These are phyloP conservation scores for Grosmannia huntii DNA, from an alignment of 2,329 filamentous ascomycete genomes.

Conservation along the genomic window DNA sequence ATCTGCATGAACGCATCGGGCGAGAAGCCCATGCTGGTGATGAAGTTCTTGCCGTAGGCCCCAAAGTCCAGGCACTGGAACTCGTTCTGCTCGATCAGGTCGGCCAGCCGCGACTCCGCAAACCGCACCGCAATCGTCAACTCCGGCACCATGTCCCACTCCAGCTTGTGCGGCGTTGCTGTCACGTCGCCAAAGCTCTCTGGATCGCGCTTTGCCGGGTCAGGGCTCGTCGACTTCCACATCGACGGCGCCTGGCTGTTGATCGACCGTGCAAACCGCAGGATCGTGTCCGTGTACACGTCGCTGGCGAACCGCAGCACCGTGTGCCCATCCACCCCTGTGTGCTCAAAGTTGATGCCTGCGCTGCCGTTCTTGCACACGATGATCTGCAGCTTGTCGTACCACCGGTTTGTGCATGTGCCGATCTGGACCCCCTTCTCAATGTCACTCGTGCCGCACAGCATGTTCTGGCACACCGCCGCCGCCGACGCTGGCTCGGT, in stretches of 20 bases:
- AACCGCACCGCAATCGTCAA: conserved; percentile 85
- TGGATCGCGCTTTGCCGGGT: conserved; percentile 84
- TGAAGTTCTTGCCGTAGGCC: conserved; percentile 92
- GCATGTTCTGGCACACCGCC: conserved; percentile 94
- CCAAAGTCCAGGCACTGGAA: conserved; percentile 84
- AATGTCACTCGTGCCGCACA: conserved; percentile 86
- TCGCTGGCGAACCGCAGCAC: conserved; percentile 94
- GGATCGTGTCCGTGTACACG: conserved; percentile 92
- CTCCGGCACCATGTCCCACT: conserved; percentile 95
- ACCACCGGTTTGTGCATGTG: conserved; percentile 97
- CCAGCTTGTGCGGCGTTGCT: conserved; percentile 87
- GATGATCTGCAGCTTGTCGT: conserved; percentile 97
- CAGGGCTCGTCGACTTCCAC: conserved; percentile 82
- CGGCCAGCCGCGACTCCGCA: conserved; percentile 84
- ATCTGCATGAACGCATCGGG: conserved; percentile 97
- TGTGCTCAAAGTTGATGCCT: conserved; percentile 98
- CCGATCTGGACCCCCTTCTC: conserved; percentile 91
- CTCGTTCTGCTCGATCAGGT: conserved; percentile 93
- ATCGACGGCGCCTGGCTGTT: conserved; percentile 85
- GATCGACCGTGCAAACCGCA: conserved; percentile 88
- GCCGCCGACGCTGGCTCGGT: conserved; percentile 71
- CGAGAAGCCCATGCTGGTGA: conserved; percentile 92
- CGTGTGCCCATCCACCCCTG: conserved; percentile 93
- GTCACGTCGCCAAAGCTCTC: conserved; percentile 86
- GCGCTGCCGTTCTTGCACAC: conserved; percentile 98